Evolutionary conservation across 1,284 basidiomycete genomes (phyloP), one percentile per base, ranked within the genome.

Genomic region (Puccinia sorghi): DNA sequence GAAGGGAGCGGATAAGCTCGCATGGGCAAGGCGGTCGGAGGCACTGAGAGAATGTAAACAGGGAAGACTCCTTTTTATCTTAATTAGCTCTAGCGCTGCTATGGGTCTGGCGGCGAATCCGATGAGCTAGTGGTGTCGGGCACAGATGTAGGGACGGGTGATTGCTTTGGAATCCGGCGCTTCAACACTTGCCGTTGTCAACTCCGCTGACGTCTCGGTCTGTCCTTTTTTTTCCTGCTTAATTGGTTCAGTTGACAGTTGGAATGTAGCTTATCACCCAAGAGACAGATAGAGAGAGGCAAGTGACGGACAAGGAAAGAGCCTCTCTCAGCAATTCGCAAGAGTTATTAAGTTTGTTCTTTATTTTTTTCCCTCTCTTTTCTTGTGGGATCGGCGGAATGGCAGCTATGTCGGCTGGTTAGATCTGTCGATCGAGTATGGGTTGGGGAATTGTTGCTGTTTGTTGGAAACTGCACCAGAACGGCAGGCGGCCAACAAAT

Each of bases 81-180:
- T 57, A 4, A 57, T n/a, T 17, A 22, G n/a, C 54, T 32, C 32
- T 32, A 4, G 32, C 32, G 32, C 32, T 12, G 63, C 39, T n/a
- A 41, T 66, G 25, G 63, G 39, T 25, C 57, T 59, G 25, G 57
- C 25, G 57, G 27, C 11, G 27, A 37, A 59, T 59, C 57, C 54
- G n/a, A 57, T 9, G 9, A 11, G 54, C 9, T 57, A 27, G 20
- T 11, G 27, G 37, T 20, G 2, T 48, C 39, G 7, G 37, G 63
- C 20, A 13, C 25, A 66, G 39, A 66, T 66, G 41, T 3, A 66
- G 57, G 39, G 25, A 27, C 63, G 63, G 63, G 63, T 7, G 63
- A n/a, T 66, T 66, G 39, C 63, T 66, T 66, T 66, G 63, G 39
- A 66, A 66, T 46, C 39, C 63, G 63, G 63, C 43, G 39, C 39